phyloP scores from a whole-genome alignment of 139 green algal species.

The Chlorella sp. region DNA sequence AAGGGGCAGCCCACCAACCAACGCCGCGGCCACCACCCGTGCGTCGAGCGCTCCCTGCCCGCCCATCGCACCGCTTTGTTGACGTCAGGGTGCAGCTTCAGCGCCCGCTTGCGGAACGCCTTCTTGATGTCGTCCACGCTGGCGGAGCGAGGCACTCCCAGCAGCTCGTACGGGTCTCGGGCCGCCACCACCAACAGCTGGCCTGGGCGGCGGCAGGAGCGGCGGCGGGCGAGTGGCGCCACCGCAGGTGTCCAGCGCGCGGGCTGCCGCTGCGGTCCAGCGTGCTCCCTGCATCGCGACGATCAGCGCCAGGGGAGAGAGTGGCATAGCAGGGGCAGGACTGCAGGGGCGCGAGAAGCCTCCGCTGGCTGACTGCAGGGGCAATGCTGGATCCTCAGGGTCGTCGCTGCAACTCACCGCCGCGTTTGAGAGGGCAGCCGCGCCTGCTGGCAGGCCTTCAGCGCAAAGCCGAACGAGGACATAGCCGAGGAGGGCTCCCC shows the following conservation, averaged over 20 bases:
- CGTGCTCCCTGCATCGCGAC: too few relatives aligned
- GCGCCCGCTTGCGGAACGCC: constrained; percentile 81
- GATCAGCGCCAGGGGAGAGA: too few relatives aligned
- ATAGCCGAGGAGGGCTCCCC: too few relatives aligned
- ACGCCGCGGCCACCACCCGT: background rate
- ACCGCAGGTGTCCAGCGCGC: background rate
- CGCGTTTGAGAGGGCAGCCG: too few relatives aligned
- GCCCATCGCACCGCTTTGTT: constrained; percentile 70
- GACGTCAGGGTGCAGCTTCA: constrained; percentile 91
- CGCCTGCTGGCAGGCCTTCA: too few relatives aligned
- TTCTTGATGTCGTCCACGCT: constrained; percentile 74
- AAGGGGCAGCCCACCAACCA: background rate
- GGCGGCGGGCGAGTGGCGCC: background rate
- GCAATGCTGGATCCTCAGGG: too few relatives aligned
- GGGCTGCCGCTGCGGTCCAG: background rate
- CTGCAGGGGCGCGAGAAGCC: too few relatives aligned
- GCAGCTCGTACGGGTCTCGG: constrained; percentile 66
- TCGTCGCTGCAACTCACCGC: too few relatives aligned
- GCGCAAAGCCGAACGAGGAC: too few relatives aligned
- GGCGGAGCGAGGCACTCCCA: constrained; percentile 62
- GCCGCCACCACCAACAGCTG: background rate
- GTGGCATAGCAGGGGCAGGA: too few relatives aligned
- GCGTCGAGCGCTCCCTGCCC: background rate
- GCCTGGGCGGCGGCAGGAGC: background rate
- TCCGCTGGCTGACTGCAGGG: too few relatives aligned